phyloP scores from a whole-genome alignment of 805 yeast genomes.

The Lachancea sp. region DNA sequence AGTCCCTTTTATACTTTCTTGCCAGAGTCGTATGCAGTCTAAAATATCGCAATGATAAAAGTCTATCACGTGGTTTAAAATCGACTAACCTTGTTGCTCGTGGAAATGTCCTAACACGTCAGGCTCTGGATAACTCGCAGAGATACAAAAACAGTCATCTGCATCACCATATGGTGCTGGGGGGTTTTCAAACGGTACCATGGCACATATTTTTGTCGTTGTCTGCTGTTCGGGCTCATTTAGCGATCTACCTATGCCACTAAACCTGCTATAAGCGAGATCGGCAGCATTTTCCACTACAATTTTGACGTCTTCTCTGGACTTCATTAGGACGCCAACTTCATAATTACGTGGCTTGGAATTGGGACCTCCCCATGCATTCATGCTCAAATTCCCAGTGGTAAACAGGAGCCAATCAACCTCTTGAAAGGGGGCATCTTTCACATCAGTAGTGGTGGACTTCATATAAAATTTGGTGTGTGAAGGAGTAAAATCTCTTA shows the following conservation, averaged over 20 bases:
- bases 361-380: slow-evolving; percentile 66
- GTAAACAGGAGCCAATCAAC: slow-evolving; percentile 68
- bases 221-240: not conserved
- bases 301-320: slow-evolving; percentile 12
- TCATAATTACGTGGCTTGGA: slow-evolving; percentile 42
- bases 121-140: slow-evolving; percentile 13
- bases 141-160: slow-evolving; percentile 22
- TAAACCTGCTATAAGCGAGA: slow-evolving; percentile 14
- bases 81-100: not conserved
- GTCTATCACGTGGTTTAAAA: not conserved
- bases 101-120: slow-evolving; percentile 14
- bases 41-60: slow-evolving; percentile 12
- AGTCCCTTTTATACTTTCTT: not conserved
- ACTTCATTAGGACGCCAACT: slow-evolving; percentile 45
- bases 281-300: slow-evolving; percentile 20
- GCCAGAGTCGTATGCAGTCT: slow-evolving; percentile 1
- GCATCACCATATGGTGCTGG: slow-evolving; percentile 11
- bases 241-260: slow-evolving; percentile 1
- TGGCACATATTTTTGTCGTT: slow-evolving; percentile 3
- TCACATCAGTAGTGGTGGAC: slow-evolving; percentile 37
- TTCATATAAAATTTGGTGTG: slow-evolving; percentile 66
- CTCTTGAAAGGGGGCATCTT: slow-evolving; percentile 9
- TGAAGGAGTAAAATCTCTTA: slow-evolving; percentile 34
- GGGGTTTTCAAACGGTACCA: slow-evolving; percentile 26
- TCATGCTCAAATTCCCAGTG: slow-evolving; percentile 66